These are phyloP conservation scores for Panaeolus cyanescens DNA, from an alignment of 768 basidiomycete species.

Conservation along the genomic window DNA sequence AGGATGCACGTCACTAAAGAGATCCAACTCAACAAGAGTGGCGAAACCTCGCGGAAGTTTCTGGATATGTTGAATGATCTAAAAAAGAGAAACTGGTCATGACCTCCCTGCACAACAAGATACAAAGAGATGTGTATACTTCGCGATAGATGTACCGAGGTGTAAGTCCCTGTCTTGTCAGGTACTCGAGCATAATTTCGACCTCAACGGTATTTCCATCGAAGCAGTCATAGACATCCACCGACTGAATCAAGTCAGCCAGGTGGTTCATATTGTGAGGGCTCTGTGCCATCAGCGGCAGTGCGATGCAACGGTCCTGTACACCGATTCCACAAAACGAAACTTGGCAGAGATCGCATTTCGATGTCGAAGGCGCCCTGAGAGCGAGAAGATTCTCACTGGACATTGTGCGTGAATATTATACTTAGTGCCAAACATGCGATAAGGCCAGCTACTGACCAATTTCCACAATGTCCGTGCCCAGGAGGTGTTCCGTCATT, in stretches of 20 bases:
- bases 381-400: slow-evolving; percentile 79
- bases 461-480: slow-evolving; percentile 81
- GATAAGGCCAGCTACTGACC: slow-evolving; percentile 44
- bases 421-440: not conserved
- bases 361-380: slow-evolving; percentile 74
- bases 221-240: slow-evolving; percentile 81
- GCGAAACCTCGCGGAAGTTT: slow-evolving; percentile 64
- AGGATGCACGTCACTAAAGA: slow-evolving; percentile 70
- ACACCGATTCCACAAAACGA: slow-evolving; percentile 84
- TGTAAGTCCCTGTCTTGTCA: slow-evolving; percentile 59
- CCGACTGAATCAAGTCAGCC: slow-evolving; percentile 75
- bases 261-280: slow-evolving; percentile 70
- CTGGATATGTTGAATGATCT: slow-evolving; percentile 68
- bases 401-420: slow-evolving; percentile 3
- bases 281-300: slow-evolving; percentile 57
- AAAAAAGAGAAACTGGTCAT: not conserved
- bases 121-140: slow-evolving; percentile 35
- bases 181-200: slow-evolving; percentile 82
- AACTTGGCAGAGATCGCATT: slow-evolving; percentile 82
- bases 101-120: not conserved
- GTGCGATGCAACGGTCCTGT: slow-evolving; percentile 70
- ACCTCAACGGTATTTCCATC: slow-evolving; percentile 78
- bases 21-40: slow-evolving; percentile 66
- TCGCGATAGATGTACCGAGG: slow-evolving; percentile 79
- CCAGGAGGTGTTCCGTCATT: slow-evolving; percentile 81